Conservation (phyloP, 1,139 yeast genomes). For the Sugiyamaella novakii region DNA sequence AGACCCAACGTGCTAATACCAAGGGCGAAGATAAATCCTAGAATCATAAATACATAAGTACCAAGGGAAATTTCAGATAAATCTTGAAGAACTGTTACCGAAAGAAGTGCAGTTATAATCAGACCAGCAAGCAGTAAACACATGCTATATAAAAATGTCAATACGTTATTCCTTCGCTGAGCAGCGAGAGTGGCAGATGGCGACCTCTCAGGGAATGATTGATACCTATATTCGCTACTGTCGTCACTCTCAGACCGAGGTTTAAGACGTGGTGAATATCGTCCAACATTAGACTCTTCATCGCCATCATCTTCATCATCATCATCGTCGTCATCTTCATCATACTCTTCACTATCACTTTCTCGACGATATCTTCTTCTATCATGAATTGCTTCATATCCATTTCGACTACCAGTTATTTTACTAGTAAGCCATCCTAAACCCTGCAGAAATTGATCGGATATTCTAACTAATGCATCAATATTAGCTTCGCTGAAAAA, state of each 20-base stretch:
- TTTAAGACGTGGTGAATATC: constrained; percentile 33
- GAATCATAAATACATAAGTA: constrained; percentile 33
- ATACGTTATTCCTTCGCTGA: constrained; percentile 20
- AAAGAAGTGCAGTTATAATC: constrained; percentile 51
- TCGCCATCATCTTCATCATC: constrained; percentile 25
- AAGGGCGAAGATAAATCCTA: constrained; percentile 44
- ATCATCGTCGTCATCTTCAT: constrained; percentile 25
- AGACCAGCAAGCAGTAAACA: constrained; percentile 49
- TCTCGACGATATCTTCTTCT: constrained; percentile 27
- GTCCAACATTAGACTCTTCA: constrained; percentile 19
- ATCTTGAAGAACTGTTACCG: constrained; percentile 48
- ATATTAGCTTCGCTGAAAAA: constrained; percentile 43
- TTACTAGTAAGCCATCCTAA: constrained; percentile 20
- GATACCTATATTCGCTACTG: constrained; percentile 16
- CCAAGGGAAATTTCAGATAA: constrained; percentile 33
- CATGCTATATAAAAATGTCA: constrained; percentile 51
- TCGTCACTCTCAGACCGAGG: constrained; percentile 22
- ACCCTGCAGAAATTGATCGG: constrained; percentile 30
- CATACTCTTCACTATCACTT: constrained; percentile 26
- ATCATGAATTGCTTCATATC: constrained; percentile 18
- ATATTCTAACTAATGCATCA: constrained; percentile 37
- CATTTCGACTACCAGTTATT: constrained; percentile 15
- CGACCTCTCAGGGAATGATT: constrained; percentile 9
- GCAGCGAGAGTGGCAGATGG: constrained; percentile 3
- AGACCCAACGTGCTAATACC: constrained; percentile 45